Conservation (phyloP, 2,329 filamentous ascomycete species). For the Rhynchosporium graminicola region DNA sequence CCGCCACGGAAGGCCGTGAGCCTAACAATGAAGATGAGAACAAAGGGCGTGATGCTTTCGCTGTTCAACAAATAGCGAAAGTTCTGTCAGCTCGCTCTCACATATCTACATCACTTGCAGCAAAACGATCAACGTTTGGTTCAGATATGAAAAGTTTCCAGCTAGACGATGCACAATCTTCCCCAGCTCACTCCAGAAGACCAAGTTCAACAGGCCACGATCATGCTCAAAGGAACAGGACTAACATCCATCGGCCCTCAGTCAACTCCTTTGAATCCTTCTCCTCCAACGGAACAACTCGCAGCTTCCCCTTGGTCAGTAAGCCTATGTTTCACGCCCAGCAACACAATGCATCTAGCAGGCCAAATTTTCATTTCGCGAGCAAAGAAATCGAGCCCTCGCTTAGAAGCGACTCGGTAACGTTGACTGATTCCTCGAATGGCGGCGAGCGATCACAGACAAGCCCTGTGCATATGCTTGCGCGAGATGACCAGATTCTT, state of each 20-base stretch:
- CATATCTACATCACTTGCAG: constrained; percentile 24
- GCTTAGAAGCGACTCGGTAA: constrained; percentile 27
- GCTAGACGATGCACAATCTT: constrained; percentile 18
- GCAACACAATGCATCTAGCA: constrained; percentile 16
- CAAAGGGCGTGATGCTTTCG: constrained; percentile 45
- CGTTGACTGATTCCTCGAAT: constrained; percentile 23
- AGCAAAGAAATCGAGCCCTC: constrained; percentile 23
- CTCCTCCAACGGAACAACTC: constrained; percentile 51
- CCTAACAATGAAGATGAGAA: constrained; percentile 39
- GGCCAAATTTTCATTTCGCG: constrained; percentile 16
- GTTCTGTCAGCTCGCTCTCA: constrained; percentile 11
- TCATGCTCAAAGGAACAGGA: constrained; percentile 23
- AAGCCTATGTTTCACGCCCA: constrained; percentile 44
- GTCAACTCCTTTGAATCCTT: constrained; percentile 52
- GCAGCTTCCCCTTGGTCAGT: constrained; percentile 63
- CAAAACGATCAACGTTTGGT: constrained; percentile 39
- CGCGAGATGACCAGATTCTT: constrained; percentile 57
- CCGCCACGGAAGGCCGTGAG: constrained; percentile 55
- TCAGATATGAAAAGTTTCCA: constrained; percentile 15
- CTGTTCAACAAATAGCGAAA: constrained; percentile 41
- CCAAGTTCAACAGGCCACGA: constrained; percentile 27
- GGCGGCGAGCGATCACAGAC: constrained; percentile 25
- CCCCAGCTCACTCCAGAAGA: constrained; percentile 19
- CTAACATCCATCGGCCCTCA: constrained; percentile 53
- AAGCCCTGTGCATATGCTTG: constrained; percentile 40